phyloP scores from a whole-genome alignment of 1,139 yeast genomes.

The Kodamaea sp. region DNA sequence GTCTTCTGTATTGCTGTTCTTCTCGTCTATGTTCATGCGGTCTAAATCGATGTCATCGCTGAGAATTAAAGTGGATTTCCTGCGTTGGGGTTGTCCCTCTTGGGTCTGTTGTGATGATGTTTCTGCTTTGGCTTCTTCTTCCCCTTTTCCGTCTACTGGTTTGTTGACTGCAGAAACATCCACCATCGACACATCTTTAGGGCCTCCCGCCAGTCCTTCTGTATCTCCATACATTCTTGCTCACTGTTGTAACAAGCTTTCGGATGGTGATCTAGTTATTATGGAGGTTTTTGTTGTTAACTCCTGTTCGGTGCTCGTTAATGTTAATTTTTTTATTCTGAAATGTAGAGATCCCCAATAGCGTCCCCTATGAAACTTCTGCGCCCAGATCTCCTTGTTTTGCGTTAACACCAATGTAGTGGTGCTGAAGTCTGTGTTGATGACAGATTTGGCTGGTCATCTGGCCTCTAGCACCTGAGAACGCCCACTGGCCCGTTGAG shows the following conservation, averaged over 20 bases:
- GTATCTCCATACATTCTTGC: slow-evolving; percentile 8
- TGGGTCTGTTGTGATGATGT: slow-evolving; percentile 19
- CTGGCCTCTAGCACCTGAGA: neutral
- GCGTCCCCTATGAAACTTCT: too few species aligned
- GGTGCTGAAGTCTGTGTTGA: too few species aligned
- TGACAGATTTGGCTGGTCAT: too few species aligned
- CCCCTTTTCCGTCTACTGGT: slow-evolving; percentile 1
- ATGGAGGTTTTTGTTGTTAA: neutral
- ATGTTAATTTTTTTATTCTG: too few species aligned
- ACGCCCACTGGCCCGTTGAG: too few species aligned
- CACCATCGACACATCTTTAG: slow-evolving; percentile 44
- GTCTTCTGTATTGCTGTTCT: slow-evolving; percentile 7
- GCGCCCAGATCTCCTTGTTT: too few species aligned
- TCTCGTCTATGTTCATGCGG: slow-evolving; percentile 34
- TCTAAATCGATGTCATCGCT: slow-evolving; percentile 45
- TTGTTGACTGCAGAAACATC: slow-evolving; percentile 32
- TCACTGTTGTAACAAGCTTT: neutral
- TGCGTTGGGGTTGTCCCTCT: slow-evolving; percentile 32
- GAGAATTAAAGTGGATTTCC: slow-evolving; percentile 43
- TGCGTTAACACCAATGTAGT: too few species aligned
- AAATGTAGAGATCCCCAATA: too few species aligned
- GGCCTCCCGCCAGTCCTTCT: slow-evolving; percentile 10
- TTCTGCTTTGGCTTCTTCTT: neutral
- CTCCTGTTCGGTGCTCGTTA: too few species aligned
- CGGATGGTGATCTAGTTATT: too few species aligned